These are phyloP conservation scores for Wickerhamiella cacticola DNA, from an alignment of 805 yeast genomes.

Conservation along the genomic window DNA sequence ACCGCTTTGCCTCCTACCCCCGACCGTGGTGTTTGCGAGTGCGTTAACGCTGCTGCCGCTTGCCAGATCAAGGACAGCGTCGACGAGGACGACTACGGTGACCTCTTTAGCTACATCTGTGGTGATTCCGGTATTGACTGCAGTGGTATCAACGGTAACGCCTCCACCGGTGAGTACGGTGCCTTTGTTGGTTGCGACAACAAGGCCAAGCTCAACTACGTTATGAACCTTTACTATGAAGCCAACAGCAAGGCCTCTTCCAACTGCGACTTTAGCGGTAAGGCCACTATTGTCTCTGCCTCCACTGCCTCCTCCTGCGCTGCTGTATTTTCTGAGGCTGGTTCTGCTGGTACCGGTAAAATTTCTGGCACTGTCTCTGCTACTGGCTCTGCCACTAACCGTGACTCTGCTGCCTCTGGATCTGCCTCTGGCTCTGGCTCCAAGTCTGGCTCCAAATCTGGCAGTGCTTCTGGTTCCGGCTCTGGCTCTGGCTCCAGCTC, in stretches of 20 bases:
- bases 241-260: slow-evolving; percentile 34
- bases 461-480: slow-evolving; percentile 12
- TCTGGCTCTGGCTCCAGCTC: slow-evolving; percentile 5
- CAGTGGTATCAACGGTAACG: slow-evolving; percentile 48
- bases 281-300: slow-evolving; percentile 42
- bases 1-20: slow-evolving; percentile 70
- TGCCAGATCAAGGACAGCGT: slow-evolving; percentile 51
- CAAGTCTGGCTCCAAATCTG: neutral
- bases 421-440: slow-evolving; percentile 14
- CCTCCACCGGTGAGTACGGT: slow-evolving; percentile 56
- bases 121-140: slow-evolving; percentile 39
- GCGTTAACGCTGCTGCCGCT: slow-evolving; percentile 40
- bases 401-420: slow-evolving; percentile 17
- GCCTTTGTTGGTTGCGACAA: slow-evolving; percentile 60
- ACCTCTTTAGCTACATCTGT: slow-evolving; percentile 49
- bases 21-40: slow-evolving; percentile 49
- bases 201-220: slow-evolving; percentile 54
- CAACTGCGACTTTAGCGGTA: slow-evolving; percentile 64
- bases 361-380: slow-evolving; percentile 32
- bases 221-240: slow-evolving; percentile 52
- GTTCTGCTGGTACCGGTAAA: slow-evolving; percentile 54
- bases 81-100: slow-evolving; percentile 43
- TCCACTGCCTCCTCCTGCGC: slow-evolving; percentile 41
- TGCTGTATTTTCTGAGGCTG: slow-evolving; percentile 48
- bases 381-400: slow-evolving; percentile 26